Evolutionary conservation across 352 stramenopile genomes (phyloP), one percentile per base, ranked within the genome.

Genomic region (Phytophthora citrophthora): DNA sequence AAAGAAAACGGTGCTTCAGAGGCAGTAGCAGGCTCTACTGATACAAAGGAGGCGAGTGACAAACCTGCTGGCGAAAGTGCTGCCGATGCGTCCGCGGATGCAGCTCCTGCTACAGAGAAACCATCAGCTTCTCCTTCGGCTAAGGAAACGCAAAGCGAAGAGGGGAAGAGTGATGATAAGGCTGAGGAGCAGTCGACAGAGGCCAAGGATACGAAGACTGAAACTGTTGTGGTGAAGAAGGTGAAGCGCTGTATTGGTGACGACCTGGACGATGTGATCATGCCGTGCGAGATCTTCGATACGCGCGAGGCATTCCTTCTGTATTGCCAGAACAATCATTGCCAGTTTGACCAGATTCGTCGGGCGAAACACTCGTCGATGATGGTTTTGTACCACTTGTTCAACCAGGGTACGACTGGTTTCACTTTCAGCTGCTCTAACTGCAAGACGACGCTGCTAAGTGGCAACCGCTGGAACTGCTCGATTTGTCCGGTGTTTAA

Each of bases 231-330:
- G 45, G 46, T 59, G 32, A 67, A 63, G 48, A 74, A 77, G 34
- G n/a, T 64, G 18, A 77, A 68, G 44, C 64, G 70, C 32, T 59
- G 61, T 27, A 80, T 74, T 57, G 73, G 71, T 26, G 81, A 91
- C 13, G 88, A 94, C 23, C 58, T 92, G 41, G 85, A 91, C 48
- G 93, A 97, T 46, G 92, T 99, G 71, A 97, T 98, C 64, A 96
- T 99, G 87, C 96, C 98, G 50, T 98, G 93, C 57, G 97, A 99
- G 71, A 98, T 99, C 60, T 96, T 99, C 45, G 86, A 96, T 51
- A 96, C 91, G 29, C 89, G 91, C 16, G 89, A 97, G 54, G 90
- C 93, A n/a, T 95, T 95, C 34, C 61, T 95, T 49, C 83, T 96
- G 65, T 94, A 95, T 54, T 96, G 88, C 54, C 86, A 95, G 64